phyloP scores from a whole-genome alignment of 805 yeast genomes.

The Sugiyamaella boreocaroliniensis region DNA sequence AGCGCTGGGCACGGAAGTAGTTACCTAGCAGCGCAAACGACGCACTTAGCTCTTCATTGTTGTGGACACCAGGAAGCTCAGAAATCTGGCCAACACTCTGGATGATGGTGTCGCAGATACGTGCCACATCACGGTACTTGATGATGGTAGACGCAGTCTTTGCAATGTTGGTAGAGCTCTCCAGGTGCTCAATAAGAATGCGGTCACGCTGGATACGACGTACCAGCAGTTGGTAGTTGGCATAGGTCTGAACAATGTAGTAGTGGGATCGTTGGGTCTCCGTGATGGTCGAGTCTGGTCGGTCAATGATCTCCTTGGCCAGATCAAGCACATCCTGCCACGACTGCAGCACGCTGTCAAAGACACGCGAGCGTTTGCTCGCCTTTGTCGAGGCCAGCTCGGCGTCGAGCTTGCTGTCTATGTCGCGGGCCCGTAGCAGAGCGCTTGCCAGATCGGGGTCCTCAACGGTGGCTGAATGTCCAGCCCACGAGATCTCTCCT shows the following conservation, averaged over 20 bases:
- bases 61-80: conserved; percentile 88
- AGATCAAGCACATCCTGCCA: conserved; percentile 67
- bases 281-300: conserved; percentile 28
- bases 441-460: conserved; percentile 64
- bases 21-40: conserved; percentile 46
- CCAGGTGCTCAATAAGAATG: conserved; percentile 30
- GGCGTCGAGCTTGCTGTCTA: conserved; percentile 17
- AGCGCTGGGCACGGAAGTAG: conserved; percentile 43
- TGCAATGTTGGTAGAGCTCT: conserved; percentile 13
- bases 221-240: conserved; percentile 59
- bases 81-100: conserved; percentile 51
- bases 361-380: conserved; percentile 40
- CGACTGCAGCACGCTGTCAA: conserved; percentile 49
- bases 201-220: conserved; percentile 69
- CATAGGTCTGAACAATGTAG: conserved; percentile 68
- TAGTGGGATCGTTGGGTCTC: conserved; percentile 45
- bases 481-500: conserved; percentile 50
- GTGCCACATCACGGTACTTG: conserved; percentile 34
- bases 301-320: conserved; percentile 51
- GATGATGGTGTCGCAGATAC: conserved; percentile 46
- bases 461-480: conserved; percentile 53
- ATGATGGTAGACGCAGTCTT: conserved; percentile 3
- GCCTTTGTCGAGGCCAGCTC: conserved; percentile 14
- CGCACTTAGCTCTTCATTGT: conserved; percentile 60
- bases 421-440: conserved; percentile 25